phyloP scores from a whole-genome alignment of 192 early-diverging fungal species.

The Mortierella alpina region DNA sequence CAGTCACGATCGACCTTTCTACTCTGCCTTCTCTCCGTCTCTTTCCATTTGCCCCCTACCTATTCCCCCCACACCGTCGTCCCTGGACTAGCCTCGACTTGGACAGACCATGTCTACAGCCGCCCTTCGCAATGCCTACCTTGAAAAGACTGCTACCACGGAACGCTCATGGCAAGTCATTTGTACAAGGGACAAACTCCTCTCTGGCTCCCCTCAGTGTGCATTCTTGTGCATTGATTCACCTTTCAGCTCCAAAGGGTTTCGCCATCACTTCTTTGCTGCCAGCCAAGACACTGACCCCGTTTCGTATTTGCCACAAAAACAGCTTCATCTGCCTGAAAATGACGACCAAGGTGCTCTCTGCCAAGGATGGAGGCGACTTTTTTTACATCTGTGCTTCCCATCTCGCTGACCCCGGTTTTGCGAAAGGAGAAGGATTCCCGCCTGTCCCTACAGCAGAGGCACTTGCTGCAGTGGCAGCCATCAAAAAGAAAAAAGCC shows the following conservation, averaged over 20 bases:
- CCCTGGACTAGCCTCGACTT: not conserved
- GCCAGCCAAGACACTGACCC: not conserved
- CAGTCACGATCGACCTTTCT: slow-evolving; percentile 1
- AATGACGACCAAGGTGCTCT: slow-evolving; percentile 60
- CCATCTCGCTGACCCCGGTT: slow-evolving; percentile 58
- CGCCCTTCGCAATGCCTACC: slow-evolving; percentile 40
- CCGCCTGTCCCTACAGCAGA: slow-evolving; percentile 36
- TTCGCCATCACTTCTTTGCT: not conserved
- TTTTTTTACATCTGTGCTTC: slow-evolving; percentile 63
- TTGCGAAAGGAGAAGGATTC: slow-evolving; percentile 53
- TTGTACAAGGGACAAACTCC: not conserved
- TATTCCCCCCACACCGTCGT: not conserved
- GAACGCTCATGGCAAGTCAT: slow-evolving; percentile 43
- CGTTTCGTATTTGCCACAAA: not conserved
- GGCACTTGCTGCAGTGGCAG: slow-evolving; percentile 40
- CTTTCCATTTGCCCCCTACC: not conserved
- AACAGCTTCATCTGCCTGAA: slow-evolving; percentile 63
- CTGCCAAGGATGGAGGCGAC: slow-evolving; percentile 61
- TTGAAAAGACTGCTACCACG: slow-evolving; percentile 40
- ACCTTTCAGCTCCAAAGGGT: not conserved
- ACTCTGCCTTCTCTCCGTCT: not conserved
- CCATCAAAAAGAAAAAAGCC: slow-evolving; percentile 45
- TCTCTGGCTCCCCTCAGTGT: not conserved
- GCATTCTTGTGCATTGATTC: not conserved
- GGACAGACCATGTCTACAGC: slow-evolving; percentile 1